These are phyloP conservation scores for Trichothecium roseum DNA, from an alignment of 2,329 filamentous ascomycete species.

Conservation along the genomic window DNA sequence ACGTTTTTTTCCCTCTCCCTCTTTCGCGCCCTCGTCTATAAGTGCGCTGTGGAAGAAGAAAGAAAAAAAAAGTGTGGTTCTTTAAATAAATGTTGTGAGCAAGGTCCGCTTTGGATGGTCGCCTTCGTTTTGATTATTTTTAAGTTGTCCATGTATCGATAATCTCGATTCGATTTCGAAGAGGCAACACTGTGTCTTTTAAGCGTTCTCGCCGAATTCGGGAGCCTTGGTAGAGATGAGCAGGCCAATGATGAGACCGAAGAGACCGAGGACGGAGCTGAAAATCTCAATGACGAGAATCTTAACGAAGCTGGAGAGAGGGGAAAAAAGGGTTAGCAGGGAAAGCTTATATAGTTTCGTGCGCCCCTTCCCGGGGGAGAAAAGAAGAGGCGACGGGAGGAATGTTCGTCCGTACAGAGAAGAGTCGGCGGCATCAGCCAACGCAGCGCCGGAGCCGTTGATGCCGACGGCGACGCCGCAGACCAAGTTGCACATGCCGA, in stretches of 20 bases:
- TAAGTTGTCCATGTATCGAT: too few species aligned
- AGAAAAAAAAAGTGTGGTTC: too few species aligned
- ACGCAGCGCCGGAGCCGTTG: slow-evolving; percentile 91
- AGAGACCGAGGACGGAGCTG: slow-evolving; percentile 91
- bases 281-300: slow-evolving; percentile 99
- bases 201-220: slow-evolving; percentile 48
- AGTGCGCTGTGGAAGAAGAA: neutral
- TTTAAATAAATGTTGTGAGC: neutral
- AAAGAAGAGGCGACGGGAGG: slow-evolving; percentile 1
- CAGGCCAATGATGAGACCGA: slow-evolving; percentile 90
- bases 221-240: slow-evolving; percentile 75
- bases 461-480: slow-evolving; percentile 96
- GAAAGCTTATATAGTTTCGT: slow-evolving; percentile 7
- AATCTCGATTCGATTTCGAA: too few species aligned
- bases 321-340: neutral
- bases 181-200: too few species aligned
- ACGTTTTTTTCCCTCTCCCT: too few species aligned
- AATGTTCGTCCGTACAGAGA: slow-evolving; percentile 56
- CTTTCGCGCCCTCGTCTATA: too few species aligned
- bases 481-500: slow-evolving; percentile 90
- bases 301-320: slow-evolving; percentile 80
- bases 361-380: slow-evolving; percentile 10
- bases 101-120: neutral
- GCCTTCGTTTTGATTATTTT: neutral
- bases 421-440: slow-evolving; percentile 90